Evolutionary conservation across 371 early-diverging fungal genomes (phyloP), one percentile per base, ranked within the genome.

Genomic region (Blakeslea trispora): DNA sequence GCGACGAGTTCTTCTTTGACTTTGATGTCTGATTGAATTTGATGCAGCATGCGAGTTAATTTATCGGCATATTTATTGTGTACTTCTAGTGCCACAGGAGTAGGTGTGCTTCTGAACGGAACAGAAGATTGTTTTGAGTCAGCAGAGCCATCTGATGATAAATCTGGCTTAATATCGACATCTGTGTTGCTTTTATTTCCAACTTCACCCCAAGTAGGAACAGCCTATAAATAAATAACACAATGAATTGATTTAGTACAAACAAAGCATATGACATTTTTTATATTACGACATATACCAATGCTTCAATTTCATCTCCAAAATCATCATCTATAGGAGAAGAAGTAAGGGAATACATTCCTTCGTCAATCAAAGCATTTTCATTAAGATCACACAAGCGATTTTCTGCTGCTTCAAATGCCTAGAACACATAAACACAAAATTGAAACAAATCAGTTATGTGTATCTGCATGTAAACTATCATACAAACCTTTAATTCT

Each of bases 11-110:
- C 83, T 56, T 84, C 83, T 62, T 86, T 86, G 45, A 87, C 86
- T 34, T 77, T 74, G 61, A 90, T 90, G 50, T 91, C 90, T 5
- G 81, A 74, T 59, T 87, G 88, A 19, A 89, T 85, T 59, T 88
- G 85, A 58, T 82, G 80, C 18, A 88, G 72, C 70, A 85, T 79
- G 40, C 76, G 73, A 5, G 63, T 53, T 10, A 79, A 41, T 42
- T 76, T 71, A 11, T 69, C 55, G 39, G 67, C 64, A 24, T 66
- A 64, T 44, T 64, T 67, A 19, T 47, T 21, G n/a, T 45, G 37
- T 34, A 14, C 19, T 6, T 17, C 28, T 28, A 28, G 28, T 28
- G 28, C 28, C 7, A 28, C 28, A 28, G 28, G 28, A 28, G 28
- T 15, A 19, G 31, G 21, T 2, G 9, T 9, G 23, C 37, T 1